Base-by-base conservation (phyloP, 148 eudicot genomes). In the Nepenthes gracilis region DNA sequence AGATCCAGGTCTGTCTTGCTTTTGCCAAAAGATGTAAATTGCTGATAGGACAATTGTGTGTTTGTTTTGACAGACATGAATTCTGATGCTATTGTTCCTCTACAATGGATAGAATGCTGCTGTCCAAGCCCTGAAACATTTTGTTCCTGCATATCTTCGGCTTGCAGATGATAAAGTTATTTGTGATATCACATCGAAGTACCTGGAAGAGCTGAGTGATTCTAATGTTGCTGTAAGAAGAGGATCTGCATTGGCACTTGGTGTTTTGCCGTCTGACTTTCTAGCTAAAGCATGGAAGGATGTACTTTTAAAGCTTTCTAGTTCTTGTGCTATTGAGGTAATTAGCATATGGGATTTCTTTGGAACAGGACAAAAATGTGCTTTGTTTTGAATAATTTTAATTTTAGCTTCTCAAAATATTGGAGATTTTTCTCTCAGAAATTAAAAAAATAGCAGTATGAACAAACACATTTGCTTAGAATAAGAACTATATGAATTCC, bases 171-270 rank as follows among this genome's bases (percentile, higher is more conserved):
- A 72, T 68, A 88, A 83, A 77, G 70, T 62, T 57, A 54, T 69
- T 52, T 64, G 59, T 67, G 81, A 78, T 72, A 74, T 92, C 47
- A 69, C 80, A 49, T 66, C 71, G 13, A 86, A 80, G 70, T 86
- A 80, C 80, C 67, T 83, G 62, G 78, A 77, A 53, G 94, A 85
- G 69, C 78, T 88, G 74, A 83, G 65, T 65, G 98, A 88, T 81
- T 74, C 83, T 55, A 92, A 92, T 82, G 86, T 81, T 47, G 98
- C 98, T 63, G 85, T 81, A 69, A 78, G 98, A 76, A 80, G 98
- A 82, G 98, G 98, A 60, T 82, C 98, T 70, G 96, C 98, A 55
- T 81, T 92, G 68, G 94, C 94, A 63, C 76, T 92, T 37, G 90
- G 98, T 74, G 77, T 80, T 66, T 77, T 92, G 76, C 94, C 98